phyloP scores from a whole-genome alignment of 2,329 filamentous ascomycete genomes.

The Clonostachys rhizophaga region DNA sequence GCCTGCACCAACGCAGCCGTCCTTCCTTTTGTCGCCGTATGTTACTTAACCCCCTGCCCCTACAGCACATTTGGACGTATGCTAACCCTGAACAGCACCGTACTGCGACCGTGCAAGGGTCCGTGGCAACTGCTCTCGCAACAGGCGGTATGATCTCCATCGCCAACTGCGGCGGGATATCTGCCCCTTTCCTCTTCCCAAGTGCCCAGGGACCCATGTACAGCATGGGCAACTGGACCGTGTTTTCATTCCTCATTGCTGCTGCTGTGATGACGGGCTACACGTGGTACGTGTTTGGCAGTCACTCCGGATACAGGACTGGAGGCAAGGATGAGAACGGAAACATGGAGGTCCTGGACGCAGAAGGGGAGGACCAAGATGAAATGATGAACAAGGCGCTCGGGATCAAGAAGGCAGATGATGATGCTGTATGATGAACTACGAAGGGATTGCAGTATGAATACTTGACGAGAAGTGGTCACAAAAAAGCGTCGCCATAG shows the following conservation, averaged over 20 bases:
- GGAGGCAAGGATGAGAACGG: slow-evolving; percentile 10
- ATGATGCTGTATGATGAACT: not conserved
- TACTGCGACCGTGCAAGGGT: slow-evolving; percentile 22
- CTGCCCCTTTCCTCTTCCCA: slow-evolving; percentile 25
- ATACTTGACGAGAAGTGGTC: too few species aligned
- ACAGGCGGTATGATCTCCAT: slow-evolving; percentile 26
- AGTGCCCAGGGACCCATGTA: slow-evolving; percentile 20
- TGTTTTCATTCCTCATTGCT: slow-evolving; percentile 19
- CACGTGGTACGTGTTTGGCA: slow-evolving; percentile 21
- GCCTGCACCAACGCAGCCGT: slow-evolving; percentile 24
- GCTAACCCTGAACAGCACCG: slow-evolving; percentile 12
- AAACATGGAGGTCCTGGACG: slow-evolving; percentile 13
- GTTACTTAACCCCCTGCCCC: slow-evolving; percentile 3
- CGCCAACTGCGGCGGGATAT: slow-evolving; percentile 23
- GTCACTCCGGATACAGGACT: slow-evolving; percentile 20
- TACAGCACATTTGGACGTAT: not conserved
- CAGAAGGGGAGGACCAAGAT: slow-evolving; percentile 7
- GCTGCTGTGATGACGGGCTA: slow-evolving; percentile 16
- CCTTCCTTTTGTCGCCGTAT: slow-evolving; percentile 22
- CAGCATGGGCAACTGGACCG: slow-evolving; percentile 25
- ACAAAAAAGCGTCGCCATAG: too few species aligned
- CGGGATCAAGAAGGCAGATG: slow-evolving; percentile 5
- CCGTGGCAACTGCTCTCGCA: slow-evolving; percentile 22
- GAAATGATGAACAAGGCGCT: slow-evolving; percentile 12
- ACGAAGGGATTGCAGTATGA: too few species aligned